Base-by-base conservation (phyloP, 331 rosid genomes). In the Stylosanthes scabra region DNA sequence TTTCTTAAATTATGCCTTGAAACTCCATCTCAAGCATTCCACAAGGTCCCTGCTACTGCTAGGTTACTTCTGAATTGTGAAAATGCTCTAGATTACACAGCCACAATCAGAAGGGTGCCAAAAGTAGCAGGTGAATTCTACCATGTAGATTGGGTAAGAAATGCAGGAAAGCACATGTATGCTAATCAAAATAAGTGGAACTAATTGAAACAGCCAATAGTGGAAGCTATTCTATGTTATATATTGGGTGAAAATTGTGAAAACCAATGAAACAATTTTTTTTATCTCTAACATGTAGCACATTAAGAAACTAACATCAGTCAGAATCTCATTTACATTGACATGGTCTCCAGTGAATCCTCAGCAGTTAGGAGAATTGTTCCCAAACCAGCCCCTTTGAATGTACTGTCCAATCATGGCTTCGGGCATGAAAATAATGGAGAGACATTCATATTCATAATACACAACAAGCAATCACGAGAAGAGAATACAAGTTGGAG, bases 41-140 rank as follows among this genome's bases (percentile, higher is more conserved):
- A 78, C 40, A 46, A 51, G 69, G 45, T 42, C 15, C 71, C 68
- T 52, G 20, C 51, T 45, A 41, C 68, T 52, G 20, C 51, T 45
- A 41, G 55, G 59, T 74, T 42, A 52, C 63, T 74, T 50, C 58
- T 20, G 16, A 59, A 56, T 46, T 49, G 51, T 29, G 41, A 70
- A 65, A 70, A 20, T 20, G 25, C 25, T 57, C 9, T 63, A 14
- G 64, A 42, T 27, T 63, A 39, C 59, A 56, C 59, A 15, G 46
- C 25, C 70, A 79, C 44, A 14, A 60, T 76, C 79, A 77, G 40
- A 67, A 61, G 67, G 41, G 29, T 72, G 11, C 39, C 68, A 70
- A 54, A 63, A 65, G 9, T 41, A 41, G 54, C n/a, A 57, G 7
- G 11, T 20, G 34, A 40, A 56, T 50, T 50, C 42, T 72, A 72